Evolutionary conservation across 2,329 filamentous ascomycete species (phyloP).

Genomic region (Cylindrodendrum hubeiense): DNA sequence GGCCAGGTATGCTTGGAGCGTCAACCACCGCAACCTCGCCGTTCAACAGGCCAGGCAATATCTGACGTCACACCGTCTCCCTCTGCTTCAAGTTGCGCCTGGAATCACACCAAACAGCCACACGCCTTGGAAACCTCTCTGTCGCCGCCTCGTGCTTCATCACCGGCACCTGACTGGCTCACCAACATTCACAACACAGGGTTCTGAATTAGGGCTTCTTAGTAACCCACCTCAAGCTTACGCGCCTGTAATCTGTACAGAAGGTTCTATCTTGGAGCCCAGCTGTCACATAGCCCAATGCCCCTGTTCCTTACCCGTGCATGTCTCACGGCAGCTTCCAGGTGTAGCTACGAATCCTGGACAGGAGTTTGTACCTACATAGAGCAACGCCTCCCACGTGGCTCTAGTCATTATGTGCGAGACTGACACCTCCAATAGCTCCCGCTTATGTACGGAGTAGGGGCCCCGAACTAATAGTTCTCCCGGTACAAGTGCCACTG

Average conservation of each 20-base stretch:
- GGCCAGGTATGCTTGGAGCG: not conserved
- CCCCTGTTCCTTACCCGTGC: slow-evolving; percentile 32
- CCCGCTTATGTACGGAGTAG: slow-evolving; percentile 35
- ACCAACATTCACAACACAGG: slow-evolving; percentile 17
- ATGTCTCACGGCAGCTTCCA: slow-evolving; percentile 36
- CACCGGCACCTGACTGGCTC: slow-evolving; percentile 38
- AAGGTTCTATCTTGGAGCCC: slow-evolving; percentile 31
- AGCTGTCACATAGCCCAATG: slow-evolving; percentile 7
- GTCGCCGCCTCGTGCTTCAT: slow-evolving; percentile 38
- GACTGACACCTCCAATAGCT: slow-evolving; percentile 28
- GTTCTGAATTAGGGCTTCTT: slow-evolving; percentile 15
- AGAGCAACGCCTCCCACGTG: slow-evolving; percentile 40
- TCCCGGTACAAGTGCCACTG: slow-evolving; percentile 31
- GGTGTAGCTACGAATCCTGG: slow-evolving; percentile 27
- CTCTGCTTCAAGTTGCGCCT: slow-evolving; percentile 2
- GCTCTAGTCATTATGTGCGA: slow-evolving; percentile 33
- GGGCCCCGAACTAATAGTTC: slow-evolving; percentile 32
- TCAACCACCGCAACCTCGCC: not conserved
- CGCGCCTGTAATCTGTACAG: slow-evolving; percentile 16
- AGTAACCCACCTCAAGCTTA: slow-evolving; percentile 16
- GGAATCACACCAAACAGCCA: slow-evolving; percentile 30
- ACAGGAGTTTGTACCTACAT: slow-evolving; percentile 26
- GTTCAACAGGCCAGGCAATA: not conserved
- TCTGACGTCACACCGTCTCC: slow-evolving; percentile 37
- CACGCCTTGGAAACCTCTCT: slow-evolving; percentile 4